Conservation (phyloP, 345 rosid species). For the Linum usitatissimum region DNA sequence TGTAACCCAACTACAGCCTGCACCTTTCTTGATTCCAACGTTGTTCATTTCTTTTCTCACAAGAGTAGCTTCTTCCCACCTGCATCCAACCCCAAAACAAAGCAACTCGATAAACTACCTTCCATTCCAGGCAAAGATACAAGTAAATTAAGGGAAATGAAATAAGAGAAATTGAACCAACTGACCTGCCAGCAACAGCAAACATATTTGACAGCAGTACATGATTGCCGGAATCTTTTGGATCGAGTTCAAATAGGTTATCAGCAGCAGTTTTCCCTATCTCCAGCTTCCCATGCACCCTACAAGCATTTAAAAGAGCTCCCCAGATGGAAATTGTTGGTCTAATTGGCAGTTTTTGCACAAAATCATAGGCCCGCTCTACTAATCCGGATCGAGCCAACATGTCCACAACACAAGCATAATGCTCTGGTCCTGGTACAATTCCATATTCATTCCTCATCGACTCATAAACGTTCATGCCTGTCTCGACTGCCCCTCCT, state of each 20-base stretch:
- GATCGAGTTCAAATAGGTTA: slow-evolving; percentile 63
- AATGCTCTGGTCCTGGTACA: slow-evolving; percentile 71
- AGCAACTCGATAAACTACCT: not conserved
- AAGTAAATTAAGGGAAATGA: not conserved
- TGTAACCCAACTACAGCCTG: slow-evolving; percentile 78
- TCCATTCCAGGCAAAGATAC: not conserved
- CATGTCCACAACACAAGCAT: slow-evolving; percentile 75
- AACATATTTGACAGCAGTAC: slow-evolving; percentile 73
- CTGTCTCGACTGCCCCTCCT: slow-evolving; percentile 52
- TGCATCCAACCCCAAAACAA: slow-evolving; percentile 13
- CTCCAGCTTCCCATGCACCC: slow-evolving; percentile 50
- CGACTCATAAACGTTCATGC: slow-evolving; percentile 54
- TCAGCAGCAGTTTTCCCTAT: slow-evolving; percentile 60
- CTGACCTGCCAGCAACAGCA: slow-evolving; percentile 67
- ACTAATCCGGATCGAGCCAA: slow-evolving; percentile 77
- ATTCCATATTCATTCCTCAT: slow-evolving; percentile 46
- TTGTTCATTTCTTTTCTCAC: slow-evolving; percentile 62
- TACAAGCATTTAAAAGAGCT: slow-evolving; percentile 75
- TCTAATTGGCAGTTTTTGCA: slow-evolving; percentile 48
- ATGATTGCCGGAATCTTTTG: slow-evolving; percentile 69
- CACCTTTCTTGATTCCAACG: slow-evolving; percentile 63
- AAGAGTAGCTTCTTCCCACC: slow-evolving; percentile 74
- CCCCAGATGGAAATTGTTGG: slow-evolving; percentile 83
- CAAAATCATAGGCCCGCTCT: slow-evolving; percentile 46
- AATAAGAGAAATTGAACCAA: not conserved